Base-by-base conservation (phyloP, 441 rosid species). In the Geranium incanum region DNA sequence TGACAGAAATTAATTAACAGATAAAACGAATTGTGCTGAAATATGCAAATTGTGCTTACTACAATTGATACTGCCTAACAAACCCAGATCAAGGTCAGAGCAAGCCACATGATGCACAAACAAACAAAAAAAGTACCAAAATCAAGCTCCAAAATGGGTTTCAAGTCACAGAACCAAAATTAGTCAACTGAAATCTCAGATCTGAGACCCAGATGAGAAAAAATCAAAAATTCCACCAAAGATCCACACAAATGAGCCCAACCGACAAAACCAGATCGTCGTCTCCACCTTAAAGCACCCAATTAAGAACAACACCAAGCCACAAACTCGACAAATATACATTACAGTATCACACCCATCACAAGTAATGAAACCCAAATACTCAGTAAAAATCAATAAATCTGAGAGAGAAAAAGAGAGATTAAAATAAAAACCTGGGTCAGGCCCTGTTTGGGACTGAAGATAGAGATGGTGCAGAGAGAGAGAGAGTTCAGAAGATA, bases 231-330 rank as follows among this genome's bases (percentile, higher is more conserved):
- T 73, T 38, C 68, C 23, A 69, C 43, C 48, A 72, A 78, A 68
- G 82, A 83, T 85, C 81, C 76, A 75, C 76, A 69, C 68, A 68
- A 69, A 71, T 9, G 38, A 45, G 74, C 39, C 21, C 75, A 73
- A 75, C 59, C 5, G 75, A 71, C 62, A 73, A 72, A 82, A 50
- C 76, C 83, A 78, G 80, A 79, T 82, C 83, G 74, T 67, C 70
- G 63, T 60, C 6, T 48, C 15, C 36, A 38, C 65, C 65, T 5
- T 6, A 39, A 21, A 21, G 21, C 59, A 77, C 33, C 41, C 71
- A 69, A n/a, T 60, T 33, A 16, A 73, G 33, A 57, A 71, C 41
- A 71, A 5, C 4, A 28, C 33, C 33, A 72, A 66, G 45, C 37
- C 37, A 23, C 0, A 64, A 21, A n/a, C 37, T 33, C 33, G 16